Percentiles rank a stretch among this genome's conserved stretches.
Conservation (phyloP, 2,329 filamentous ascomycete genomes). For the Aspergillus awamori region DNA sequence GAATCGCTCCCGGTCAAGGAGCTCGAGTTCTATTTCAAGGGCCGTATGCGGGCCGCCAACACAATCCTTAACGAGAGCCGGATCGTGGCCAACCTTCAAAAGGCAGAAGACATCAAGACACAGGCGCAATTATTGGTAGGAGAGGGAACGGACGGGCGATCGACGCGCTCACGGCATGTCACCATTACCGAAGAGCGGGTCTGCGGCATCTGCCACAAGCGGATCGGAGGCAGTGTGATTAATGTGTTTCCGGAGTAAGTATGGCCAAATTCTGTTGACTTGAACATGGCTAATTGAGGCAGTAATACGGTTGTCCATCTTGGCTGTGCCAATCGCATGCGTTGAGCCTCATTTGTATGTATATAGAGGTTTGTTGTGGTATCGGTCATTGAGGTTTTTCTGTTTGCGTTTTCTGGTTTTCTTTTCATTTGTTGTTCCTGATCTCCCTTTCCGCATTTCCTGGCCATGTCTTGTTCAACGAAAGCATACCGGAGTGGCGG, state of each 20-base stretch:
- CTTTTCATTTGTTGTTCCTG: conserved; percentile 18
- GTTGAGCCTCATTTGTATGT: conserved; percentile 27
- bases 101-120: conserved; percentile 75
- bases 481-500: conserved; percentile 22
- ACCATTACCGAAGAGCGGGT: conserved; percentile 84
- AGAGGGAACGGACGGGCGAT: conserved; percentile 57
- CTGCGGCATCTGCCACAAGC: conserved; percentile 90
- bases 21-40: conserved; percentile 87
- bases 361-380: conserved; percentile 19
- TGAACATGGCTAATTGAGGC: conserved; percentile 22
- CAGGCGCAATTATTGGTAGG: conserved; percentile 76
- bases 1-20: conserved; percentile 74
- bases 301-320: conserved; percentile 73
- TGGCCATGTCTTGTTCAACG: conserved; percentile 5
- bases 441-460: conserved; percentile 6
- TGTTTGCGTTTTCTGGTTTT: conserved; percentile 21
- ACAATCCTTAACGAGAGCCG: conserved; percentile 77
- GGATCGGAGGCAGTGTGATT: conserved; percentile 87
- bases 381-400: conserved; percentile 3
- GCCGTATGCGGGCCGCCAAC: conserved; percentile 84
- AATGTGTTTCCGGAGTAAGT: conserved; percentile 82
- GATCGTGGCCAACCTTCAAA: conserved; percentile 74
- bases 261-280: neutral
- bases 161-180: conserved; percentile 68
- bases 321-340: conserved; percentile 65